Base-by-base conservation (phyloP, 768 basidiomycete species). In the Candolleomyces aberdarensis region DNA sequence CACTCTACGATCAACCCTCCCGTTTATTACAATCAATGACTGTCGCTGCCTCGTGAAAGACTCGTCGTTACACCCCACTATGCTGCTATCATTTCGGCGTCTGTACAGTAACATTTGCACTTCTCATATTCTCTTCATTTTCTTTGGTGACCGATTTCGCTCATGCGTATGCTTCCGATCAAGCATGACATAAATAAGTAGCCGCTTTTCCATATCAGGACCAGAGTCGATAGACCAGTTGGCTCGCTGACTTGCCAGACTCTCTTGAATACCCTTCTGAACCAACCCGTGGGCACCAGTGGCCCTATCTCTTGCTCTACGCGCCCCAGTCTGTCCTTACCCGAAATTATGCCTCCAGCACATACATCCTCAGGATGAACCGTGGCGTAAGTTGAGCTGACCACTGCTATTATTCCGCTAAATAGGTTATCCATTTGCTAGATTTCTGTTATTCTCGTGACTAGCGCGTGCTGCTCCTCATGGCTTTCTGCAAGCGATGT, bases 371-470 rank as follows among this genome's bases (percentile, higher is more conserved):
- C 36, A 56, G 39, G n/a, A n/a, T n/a, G n/a, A n/a, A n/a, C n/a
- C n/a, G n/a, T n/a, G n/a, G n/a, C n/a, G n/a, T n/a, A n/a, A 47
- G 0, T 41, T 29, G n/a, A 29, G 19, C 50, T 29, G 5, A 20
- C 44, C 15, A 36, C 36, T 20, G 19, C 54, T 20, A 6, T 46
- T 41, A 31, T 1, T 43, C 36, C 26, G 29, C 20, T 50, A 43
- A 32, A 14, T 51, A 1, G 41, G 9, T 29, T 53, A 20, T 4
- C 39, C 48, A 26, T 19, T 57, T 8, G 11, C 20, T 31, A 90
- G 88, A 87, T 91, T 5, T 84, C 92, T 4, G 78, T 95, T 52
- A 81, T 94, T 56, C 78, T 94, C 4, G 77, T 94, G n/a, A 78
- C 88, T 69, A 87, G 91, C 91, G 69, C 46, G 85, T 70, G 17